Base-by-base conservation (phyloP, 73 alveolate genomes). In the Tetrahymena elliotti region DNA sequence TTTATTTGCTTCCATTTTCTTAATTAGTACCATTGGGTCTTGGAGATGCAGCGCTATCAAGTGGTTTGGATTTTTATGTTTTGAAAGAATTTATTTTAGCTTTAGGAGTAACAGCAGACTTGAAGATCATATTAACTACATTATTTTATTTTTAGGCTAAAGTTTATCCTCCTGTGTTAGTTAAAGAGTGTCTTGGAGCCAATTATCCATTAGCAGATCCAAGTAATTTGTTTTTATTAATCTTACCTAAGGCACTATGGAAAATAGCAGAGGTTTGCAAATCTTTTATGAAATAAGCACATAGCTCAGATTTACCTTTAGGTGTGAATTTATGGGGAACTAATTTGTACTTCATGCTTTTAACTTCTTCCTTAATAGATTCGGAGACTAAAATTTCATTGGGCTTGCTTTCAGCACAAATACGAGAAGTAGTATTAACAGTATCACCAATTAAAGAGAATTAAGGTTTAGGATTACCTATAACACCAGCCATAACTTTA, bases 391-490 rank as follows among this genome's bases (percentile, higher is more conserved):
- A 38, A 24, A 95, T 93, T 27, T 68, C 84, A 3, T 92, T 83
- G 4, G 94, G 93, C 33, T 93, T 40, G 38, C 95, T 38, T 8
- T 68, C 92, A 37, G 96, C 41, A 84, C 96, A 93, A 35, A 53
- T 94, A 83, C 97, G 93, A 27, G 94, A 47, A 33, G 97, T 93
- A n/a, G 97, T 95, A 83, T 95, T 95, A 1, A 95, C 97, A 1
- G 97, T 95, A 93, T 95, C 97, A 33, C 97, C 97, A 31, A 95
- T 93, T 33, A 95, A 83, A 36, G 97, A 95, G 88, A 95, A 95
- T 68, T 95, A 52, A 2, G 97, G 97, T 52, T 95, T 95, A 37
- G 93, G 97, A 84, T 52, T 54, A 22, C 97, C 97, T 35, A 95
- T 93, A 38, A 95, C 97, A n/a, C 97, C 97, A 38, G 97, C 97